Base-by-base conservation (phyloP, 176 grass and related monocot genomes). In the Luzula sylvatica region DNA sequence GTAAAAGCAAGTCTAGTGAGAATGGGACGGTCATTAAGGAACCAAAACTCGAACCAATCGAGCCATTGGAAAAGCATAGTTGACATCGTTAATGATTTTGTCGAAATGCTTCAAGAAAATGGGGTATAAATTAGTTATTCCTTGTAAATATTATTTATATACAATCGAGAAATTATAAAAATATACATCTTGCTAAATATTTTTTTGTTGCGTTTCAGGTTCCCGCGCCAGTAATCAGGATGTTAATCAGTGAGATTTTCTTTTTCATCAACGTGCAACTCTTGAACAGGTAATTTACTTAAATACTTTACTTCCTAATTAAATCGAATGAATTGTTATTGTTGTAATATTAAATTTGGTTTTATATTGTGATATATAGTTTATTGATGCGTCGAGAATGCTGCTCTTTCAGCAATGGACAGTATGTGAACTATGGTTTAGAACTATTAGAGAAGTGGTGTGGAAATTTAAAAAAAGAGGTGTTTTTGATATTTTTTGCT, bases 391-490 rank as follows among this genome's bases (percentile, higher is more conserved):
- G 78, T 7, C 70, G 71, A 50, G 92, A 96, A 53, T 96, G 84
- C 46, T 96, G 92, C 67, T 96, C 92, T 58, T 96, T 96, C 42
- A 96, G 92, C 74, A 96, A 89, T 45, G 92, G 92, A 43, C 84
- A 96, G 67, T 96, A 89, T 70, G 77, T 96, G 59, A 96, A 96
- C 56, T 79, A 75, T 74, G 90, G 90, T 7, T 56, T 96, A 47
- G 53, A 73, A 32, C 84, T 86, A 74, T 50, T 96, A 2, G 92
- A 96, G 56, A 14, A 56, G 8, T 96, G 84, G 92, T 96, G 84
- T 50, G 26, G 60, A 55, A 72, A 77, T 70, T 53, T 61, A 71
- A 82, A 86, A 63, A 49, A 74, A 76, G 85, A 96, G 84, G 92
- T 86, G 79, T 52, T 54, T 15, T 9, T 43, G 14, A 56, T 40